Evolutionary conservation across 2,329 filamentous ascomycete genomes (phyloP).

Genomic region (Clarireedia homoeocarpa): DNA sequence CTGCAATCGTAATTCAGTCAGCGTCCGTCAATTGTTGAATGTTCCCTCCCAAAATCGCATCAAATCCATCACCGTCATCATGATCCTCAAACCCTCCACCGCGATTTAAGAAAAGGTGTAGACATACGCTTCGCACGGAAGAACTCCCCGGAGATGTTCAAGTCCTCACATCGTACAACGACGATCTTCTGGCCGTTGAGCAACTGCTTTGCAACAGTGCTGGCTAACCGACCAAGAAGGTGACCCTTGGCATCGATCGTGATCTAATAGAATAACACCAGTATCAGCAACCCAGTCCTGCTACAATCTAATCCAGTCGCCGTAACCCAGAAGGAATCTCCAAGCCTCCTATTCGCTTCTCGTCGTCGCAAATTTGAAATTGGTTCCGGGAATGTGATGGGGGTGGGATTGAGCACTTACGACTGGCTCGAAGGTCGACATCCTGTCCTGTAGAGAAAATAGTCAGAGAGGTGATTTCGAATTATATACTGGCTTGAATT

Average conservation of each 20-base stretch:
- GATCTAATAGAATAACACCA: constrained; percentile 51
- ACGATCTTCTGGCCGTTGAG: constrained; percentile 99
- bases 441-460: constrained; percentile 36
- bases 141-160: constrained; percentile 99
- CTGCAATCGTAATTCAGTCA: constrained; percentile 53
- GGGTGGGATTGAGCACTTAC: constrained; percentile 43
- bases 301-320: constrained; percentile 15
- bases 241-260: constrained; percentile 99
- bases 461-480: constrained; percentile 23
- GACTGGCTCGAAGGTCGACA: constrained; percentile 64
- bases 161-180: constrained; percentile 94
- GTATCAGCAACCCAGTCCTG: constrained; percentile 27
- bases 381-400: not conserved
- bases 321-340: constrained; percentile 4
- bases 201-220: constrained; percentile 97
- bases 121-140: constrained; percentile 98
- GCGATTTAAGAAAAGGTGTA: constrained; percentile 10
- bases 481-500: constrained; percentile 6
- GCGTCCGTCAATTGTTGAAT: constrained; percentile 24
- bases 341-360: not conserved
- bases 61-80: constrained; percentile 6
- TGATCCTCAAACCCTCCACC: constrained; percentile 7
- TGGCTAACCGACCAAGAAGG: constrained; percentile 97
- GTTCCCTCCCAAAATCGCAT: constrained; percentile 8
- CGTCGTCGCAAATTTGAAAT: constrained; percentile 13